phyloP scores from a whole-genome alignment of 108 stramenopile species.

The Nitzschia palea region DNA sequence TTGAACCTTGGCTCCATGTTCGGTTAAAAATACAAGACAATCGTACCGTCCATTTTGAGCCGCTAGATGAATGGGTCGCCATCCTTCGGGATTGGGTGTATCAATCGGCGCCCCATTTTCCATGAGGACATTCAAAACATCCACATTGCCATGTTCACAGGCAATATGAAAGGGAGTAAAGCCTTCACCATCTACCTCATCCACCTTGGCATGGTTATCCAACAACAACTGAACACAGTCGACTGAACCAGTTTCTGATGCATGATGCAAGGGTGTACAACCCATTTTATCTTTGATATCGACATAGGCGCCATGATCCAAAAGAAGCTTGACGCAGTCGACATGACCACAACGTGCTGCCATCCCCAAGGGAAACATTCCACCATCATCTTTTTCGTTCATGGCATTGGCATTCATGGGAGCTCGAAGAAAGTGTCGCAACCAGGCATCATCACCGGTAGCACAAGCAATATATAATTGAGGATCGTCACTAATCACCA shows the following conservation, averaged over 20 bases:
- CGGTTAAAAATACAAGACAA: constrained; percentile 1
- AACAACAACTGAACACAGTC: constrained; percentile 9
- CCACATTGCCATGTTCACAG: background rate
- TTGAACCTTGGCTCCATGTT: background rate
- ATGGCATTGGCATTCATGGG: background rate
- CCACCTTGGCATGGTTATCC: constrained; percentile 8
- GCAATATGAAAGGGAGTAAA: constrained; percentile 16
- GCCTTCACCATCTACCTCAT: constrained; percentile 1
- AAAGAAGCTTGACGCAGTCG: background rate
- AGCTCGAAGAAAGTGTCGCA: background rate
- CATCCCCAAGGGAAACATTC: constrained; percentile 1
- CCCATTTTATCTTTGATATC: constrained; percentile 3
- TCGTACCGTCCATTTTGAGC: constrained; percentile 17
- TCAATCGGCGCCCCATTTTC: background rate
- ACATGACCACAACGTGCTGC: constrained; percentile 10
- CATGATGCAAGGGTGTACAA: constrained; percentile 7
- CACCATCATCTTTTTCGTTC: constrained; percentile 6
- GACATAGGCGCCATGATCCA: constrained; percentile 15
- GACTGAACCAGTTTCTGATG: constrained; percentile 2
- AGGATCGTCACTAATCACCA: constrained; percentile 2
- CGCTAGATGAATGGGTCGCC: constrained; percentile 14
- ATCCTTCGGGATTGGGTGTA: background rate
- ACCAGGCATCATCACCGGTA: constrained; percentile 11
- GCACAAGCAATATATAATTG: constrained; percentile 8
- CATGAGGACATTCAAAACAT: background rate